Base-by-base conservation (phyloP, 805 yeast species). In the Candida rishiriensis region DNA sequence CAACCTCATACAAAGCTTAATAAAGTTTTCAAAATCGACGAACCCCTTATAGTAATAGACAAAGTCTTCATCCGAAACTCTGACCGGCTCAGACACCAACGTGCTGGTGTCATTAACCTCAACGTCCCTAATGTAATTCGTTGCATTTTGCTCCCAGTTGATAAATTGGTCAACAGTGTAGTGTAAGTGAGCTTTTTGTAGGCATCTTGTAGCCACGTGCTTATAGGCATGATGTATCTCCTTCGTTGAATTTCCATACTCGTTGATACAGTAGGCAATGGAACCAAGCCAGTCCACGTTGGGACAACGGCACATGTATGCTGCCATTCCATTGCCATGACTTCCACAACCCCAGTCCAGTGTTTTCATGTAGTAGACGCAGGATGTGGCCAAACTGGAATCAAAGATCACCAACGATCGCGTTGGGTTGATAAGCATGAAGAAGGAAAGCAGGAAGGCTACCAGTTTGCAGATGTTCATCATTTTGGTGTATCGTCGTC, bases 221-320 rank as follows among this genome's bases (percentile, higher is more conserved):
- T 52, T 53, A 35, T 66, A 66, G 1, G 71, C 77, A 42, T 72
- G 73, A n/a, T 63, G 52, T 10, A 61, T 50, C 29, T 59, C 56
- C 12, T 50, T 48, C 15, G 62, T 54, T 33, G 55, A 55, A 33
- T 57, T 54, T 1, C 72, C 60, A 38, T 63, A 60, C 12, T 55
- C 54, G 30, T 63, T 53, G n/a, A 73, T 59, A 55, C 78, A 73
- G 36, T 59, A 63, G 1, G 76, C 61, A 1, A 72, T 63, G 0
- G 75, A 63, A 2, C 75, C 75, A 17, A 72, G 44, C 76, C 76
- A 73, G 34, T 70, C 64, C 17, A 60, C 46, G 49, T 71, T 71
- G 3, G 52, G 50, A 51, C 78, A 73, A 15, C 71, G 66, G 41
- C 78, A 73, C 3, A 46, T 52, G 46, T 65, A 71, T 2, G 64